Percentiles rank a stretch among this genome's conserved stretches.
phyloP scores from a whole-genome alignment of 257 asterid species.

The Buddleja alternifolia region DNA sequence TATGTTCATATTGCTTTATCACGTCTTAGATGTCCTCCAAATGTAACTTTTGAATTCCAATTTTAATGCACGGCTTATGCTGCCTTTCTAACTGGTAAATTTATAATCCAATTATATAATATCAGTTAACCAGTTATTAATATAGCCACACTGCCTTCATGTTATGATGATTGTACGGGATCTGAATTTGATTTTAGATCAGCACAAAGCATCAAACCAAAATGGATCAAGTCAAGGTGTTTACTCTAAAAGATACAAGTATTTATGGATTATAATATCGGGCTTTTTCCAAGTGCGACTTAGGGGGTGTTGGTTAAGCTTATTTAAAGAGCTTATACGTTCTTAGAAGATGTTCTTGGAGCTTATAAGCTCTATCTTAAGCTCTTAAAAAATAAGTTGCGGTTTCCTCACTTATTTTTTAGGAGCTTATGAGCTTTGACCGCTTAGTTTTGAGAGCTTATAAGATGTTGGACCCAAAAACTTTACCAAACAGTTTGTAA shows the following conservation, averaged over 20 bases:
- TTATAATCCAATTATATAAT: background rate
- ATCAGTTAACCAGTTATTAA: background rate
- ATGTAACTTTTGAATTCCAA: background rate
- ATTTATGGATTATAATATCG: background rate
- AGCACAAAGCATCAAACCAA: constrained; percentile 12
- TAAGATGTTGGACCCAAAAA: too few species aligned
- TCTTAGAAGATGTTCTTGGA: too few species aligned
- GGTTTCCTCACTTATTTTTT: too few species aligned
- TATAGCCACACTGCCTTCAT: background rate
- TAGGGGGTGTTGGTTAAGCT: too few species aligned
- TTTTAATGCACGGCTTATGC: too few species aligned
- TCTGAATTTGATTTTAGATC: background rate
- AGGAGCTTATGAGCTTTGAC: too few species aligned
- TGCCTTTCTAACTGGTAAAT: too few species aligned
- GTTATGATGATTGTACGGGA: background rate
- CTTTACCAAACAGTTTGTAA: too few species aligned
- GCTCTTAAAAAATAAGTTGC: too few species aligned
- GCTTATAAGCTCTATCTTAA: too few species aligned
- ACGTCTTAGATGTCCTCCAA: background rate
- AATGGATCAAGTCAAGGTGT: background rate
- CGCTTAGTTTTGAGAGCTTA: too few species aligned
- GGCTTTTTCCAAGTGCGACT: background rate
- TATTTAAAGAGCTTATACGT: too few species aligned
- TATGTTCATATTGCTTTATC: background rate
- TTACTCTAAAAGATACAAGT: background rate